Base-by-base conservation (phyloP, 2,329 filamentous ascomycete genomes). In the Stagonosporopsis cucurbitacearum region DNA sequence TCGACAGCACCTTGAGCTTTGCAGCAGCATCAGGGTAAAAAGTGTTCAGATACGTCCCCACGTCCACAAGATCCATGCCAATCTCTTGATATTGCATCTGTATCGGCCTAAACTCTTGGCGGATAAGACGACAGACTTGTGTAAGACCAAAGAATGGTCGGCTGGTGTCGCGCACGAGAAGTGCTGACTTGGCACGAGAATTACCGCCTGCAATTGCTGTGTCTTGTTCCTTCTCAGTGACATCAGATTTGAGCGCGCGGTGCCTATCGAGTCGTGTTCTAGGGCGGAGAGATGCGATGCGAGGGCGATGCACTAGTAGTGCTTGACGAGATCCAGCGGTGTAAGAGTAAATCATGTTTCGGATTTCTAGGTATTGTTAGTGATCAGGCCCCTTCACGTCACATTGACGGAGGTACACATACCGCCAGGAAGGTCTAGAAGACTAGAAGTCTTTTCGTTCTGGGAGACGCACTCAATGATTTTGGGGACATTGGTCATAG, bases 81-180 rank as follows among this genome's bases (percentile, higher is more conserved):
- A 72, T 58, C 39, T 71, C 67, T 33, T 72, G 70, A 2, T 43
- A 44, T 1, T 51, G 44, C 42, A 72, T 47, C 50, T 66, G 72
- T 1, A 67, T 43, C 0, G 66, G 65, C 6, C 64, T 64, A 33
- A 61, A 73, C 39, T 74, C 71, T 1, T 46, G 9, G 25, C 71
- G 67, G 8, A 74, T 51, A 36, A 65, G 60, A 9, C 45, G 59
- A 46, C 58, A 68, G 8, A 69, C 69, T 35, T 72, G 68, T 0
- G 69, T 69, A 1, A 74, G 42, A 1, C 62, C 68, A 30, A 58
- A 62, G 46, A 63, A 70, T 0, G 67, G 66, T n/a, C 69, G 68
- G 15, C 64, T 64, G 7, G 54, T 63, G 19, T 63, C 59, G 15
- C 63, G 59, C 4, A 37, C 25, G 15, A 53, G 17, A 1, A 23